Evolutionary conservation across 2,329 filamentous ascomycete genomes (phyloP).

Genomic region (Raffaelea arxii): DNA sequence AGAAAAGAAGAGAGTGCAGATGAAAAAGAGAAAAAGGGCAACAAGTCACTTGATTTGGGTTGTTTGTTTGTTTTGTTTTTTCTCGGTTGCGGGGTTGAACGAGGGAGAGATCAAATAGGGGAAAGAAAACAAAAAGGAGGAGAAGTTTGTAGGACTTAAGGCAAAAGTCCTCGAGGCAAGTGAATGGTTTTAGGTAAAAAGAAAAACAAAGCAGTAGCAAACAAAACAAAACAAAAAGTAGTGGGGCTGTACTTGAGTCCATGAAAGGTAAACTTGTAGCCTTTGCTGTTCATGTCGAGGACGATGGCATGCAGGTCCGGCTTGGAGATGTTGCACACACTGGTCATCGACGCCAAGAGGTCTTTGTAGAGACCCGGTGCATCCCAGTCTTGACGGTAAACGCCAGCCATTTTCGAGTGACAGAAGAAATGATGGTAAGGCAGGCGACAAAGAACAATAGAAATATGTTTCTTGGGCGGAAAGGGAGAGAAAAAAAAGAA

Average conservation of each 20-base stretch:
- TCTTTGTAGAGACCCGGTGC: constrained; percentile 29
- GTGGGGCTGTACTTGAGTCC: constrained; percentile 8
- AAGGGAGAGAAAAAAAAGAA: not conserved
- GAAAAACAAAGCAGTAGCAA: not conserved
- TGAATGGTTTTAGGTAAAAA: not conserved
- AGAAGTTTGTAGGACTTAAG: not conserved
- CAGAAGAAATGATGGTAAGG: no score
- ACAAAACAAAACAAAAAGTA: not conserved
- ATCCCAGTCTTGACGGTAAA: constrained; percentile 26
- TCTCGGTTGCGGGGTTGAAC: no score
- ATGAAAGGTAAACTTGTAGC: constrained; percentile 15
- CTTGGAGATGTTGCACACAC: constrained; percentile 22
- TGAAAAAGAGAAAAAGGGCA: not conserved
- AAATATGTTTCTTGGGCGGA: no score
- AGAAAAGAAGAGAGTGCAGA: not conserved
- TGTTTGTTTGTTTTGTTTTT: no score
- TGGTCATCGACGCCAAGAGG: constrained; percentile 31
- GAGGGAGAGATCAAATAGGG: not conserved
- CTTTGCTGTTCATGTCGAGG: constrained; percentile 15
- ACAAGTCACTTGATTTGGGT: no score
- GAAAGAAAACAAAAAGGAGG: not conserved
- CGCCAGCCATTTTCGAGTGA: not conserved
- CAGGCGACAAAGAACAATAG: no score
- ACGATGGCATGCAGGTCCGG: constrained; percentile 20
- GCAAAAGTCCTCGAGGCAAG: no score